Conservation (phyloP, 2,329 filamentous ascomycete genomes). For the Purpureocillium lavendulum region DNA sequence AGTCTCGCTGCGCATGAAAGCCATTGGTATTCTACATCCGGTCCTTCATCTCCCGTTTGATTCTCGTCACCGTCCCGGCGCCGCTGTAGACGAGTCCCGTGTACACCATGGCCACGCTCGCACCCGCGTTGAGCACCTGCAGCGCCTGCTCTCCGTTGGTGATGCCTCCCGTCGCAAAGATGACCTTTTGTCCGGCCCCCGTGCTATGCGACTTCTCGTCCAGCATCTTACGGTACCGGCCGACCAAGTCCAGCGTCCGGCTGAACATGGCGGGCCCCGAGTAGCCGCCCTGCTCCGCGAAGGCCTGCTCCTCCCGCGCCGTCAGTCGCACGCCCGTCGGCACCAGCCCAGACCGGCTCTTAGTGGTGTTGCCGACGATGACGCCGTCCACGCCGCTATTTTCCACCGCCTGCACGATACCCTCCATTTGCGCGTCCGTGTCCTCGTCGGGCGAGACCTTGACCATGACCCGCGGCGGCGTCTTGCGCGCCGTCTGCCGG, state of each 20-base stretch:
- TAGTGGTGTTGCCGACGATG: constrained; percentile 96
- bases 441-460: constrained; percentile 97
- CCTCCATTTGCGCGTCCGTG: constrained; percentile 71
- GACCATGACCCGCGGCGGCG: constrained; percentile 73
- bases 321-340: constrained; percentile 59
- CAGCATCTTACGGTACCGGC: constrained; percentile 64
- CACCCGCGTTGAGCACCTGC: constrained; percentile 77
- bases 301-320: constrained; percentile 53
- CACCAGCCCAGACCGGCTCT: constrained; percentile 63
- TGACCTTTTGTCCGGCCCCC: constrained; percentile 55
- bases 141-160: constrained; percentile 79
- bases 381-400: constrained; percentile 84
- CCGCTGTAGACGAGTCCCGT: constrained; percentile 64
- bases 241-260: constrained; percentile 69
- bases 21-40: not conserved
- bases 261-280: constrained; percentile 86
- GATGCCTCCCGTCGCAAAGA: constrained; percentile 92
- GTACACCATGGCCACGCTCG: constrained; percentile 86
- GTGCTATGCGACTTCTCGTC: constrained; percentile 36
- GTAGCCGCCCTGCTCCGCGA: constrained; percentile 78
- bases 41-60: constrained; percentile 54
- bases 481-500: constrained; percentile 56
- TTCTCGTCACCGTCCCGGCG: constrained; percentile 54
- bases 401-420: constrained; percentile 80
- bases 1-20: not conserved